Evolutionary conservation across 2,329 filamentous ascomycete species (phyloP).

Genomic region (Ceratocystis harringtonii): DNA sequence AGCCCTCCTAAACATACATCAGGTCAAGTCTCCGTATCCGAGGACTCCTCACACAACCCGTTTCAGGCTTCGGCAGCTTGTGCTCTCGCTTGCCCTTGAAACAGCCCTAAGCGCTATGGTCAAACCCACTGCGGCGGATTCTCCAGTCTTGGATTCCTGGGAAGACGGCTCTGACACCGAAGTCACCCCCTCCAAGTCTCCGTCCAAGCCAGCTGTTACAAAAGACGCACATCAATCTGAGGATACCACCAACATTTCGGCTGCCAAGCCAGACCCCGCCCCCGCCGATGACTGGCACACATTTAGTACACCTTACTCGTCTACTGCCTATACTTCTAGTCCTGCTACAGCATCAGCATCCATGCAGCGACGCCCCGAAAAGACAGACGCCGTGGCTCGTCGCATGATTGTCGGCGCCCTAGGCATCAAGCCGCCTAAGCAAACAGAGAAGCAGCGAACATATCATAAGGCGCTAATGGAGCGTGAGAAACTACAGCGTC

Average conservation of each 20-base stretch:
- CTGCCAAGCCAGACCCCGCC: background rate
- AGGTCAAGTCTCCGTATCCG: background rate
- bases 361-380: conserved; percentile 49
- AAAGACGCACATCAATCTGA: background rate
- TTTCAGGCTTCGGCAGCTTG: background rate
- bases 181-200: conserved; percentile 20
- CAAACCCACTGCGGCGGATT: conserved; percentile 20
- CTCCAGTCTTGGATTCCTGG: conserved; percentile 30
- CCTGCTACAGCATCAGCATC: background rate
- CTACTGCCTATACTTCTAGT: background rate
- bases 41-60: background rate
- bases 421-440: conserved; percentile 63
- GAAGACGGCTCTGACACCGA: conserved; percentile 40
- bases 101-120: background rate
- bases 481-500: conserved; percentile 64
- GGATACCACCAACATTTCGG: background rate
- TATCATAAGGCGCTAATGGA: conserved; percentile 73
- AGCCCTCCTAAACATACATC: background rate
- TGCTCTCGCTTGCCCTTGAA: background rate
- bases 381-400: conserved; percentile 80
- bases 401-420: conserved; percentile 80
- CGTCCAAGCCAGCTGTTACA: background rate
- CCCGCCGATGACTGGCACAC: conserved; percentile 3
- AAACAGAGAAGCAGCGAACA: conserved; percentile 75
- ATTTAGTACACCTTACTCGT: background rate